phyloP scores from a whole-genome alignment of 176 grass and related monocot species.

The Carex kokanica region DNA sequence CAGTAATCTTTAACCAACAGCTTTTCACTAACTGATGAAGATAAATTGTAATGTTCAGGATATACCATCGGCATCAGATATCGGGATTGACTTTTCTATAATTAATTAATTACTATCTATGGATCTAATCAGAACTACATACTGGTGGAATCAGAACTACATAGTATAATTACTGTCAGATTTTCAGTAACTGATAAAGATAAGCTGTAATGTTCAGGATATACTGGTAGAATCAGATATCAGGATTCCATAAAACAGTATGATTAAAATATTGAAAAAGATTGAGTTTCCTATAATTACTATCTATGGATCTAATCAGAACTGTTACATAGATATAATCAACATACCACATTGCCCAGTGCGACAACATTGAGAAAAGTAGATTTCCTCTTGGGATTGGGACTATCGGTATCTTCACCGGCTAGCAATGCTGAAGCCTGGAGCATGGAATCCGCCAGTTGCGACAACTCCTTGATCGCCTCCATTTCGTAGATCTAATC shows the following conservation, averaged over 20 bases:
- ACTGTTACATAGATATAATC: background rate
- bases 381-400: conserved; percentile 50
- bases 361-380: conserved; percentile 90
- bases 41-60: background rate
- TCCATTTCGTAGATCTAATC: conserved; percentile 51
- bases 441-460: conserved; percentile 84
- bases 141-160: no score
- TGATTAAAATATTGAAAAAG: background rate
- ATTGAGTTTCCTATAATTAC: background rate
- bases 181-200: background rate
- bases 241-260: background rate
- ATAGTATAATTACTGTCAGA: no score
- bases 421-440: conserved; percentile 86
- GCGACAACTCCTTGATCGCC: conserved; percentile 75
- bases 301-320: background rate
- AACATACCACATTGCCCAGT: conserved; percentile 96
- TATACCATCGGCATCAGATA: background rate
- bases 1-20: background rate
- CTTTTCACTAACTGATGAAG: background rate
- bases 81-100: background rate
- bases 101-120: no score
- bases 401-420: conserved; percentile 68
- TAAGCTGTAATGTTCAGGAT: background rate
- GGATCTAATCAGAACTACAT: no score
- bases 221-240: background rate